Base-by-base conservation (phyloP, 1,139 yeast genomes). In the Debaryomyces fabryi region DNA sequence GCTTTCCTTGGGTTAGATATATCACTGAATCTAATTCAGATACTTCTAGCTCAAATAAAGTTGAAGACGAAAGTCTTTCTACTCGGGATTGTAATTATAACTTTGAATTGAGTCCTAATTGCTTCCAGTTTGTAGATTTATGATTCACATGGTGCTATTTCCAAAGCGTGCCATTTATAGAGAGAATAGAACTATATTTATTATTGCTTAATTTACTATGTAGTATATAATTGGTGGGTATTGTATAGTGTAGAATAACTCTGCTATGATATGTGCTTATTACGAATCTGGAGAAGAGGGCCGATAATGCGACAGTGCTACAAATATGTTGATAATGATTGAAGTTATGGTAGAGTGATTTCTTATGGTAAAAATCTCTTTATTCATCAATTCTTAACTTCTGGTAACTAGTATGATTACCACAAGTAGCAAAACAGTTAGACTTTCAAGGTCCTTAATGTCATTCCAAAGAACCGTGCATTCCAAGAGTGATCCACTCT, bases 1-100 rank as follows among this genome's bases (percentile, higher is more conserved):
- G 79, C 52, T 75, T 76, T 51, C 80, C 81, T 2, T 76, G 81
- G 81, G 73, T 76, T 5, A 62, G 77, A 47, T 75, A 76, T 49
- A 51, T 65, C n/a, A 72, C 79, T 1, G 66, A 67, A 46, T 60
- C 74, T 1, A 49, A 39, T 42, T 29, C 46, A 9, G 27, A 36
- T n/a, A 29, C 37, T 20, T 12, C 42, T 3, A 6, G 15, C 9
- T 12, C 21, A 6, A 38, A 21, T 20, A 35, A 41, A 18, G 37
- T 34, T 4, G 38, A 35, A 4, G 45, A 21, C 12, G 40, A 41
- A 16, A 38, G 39, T 21, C 38, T 34, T 33, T 36, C 37, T 20
- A 51, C 54, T 2, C 54, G 48, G 15, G 50, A 53, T 39, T 62
- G 67, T 47, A 55, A 57, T 10, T 72, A 71, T 52, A 54, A 66